phyloP scores from a whole-genome alignment of 1,284 basidiomycete genomes.

The Malassezia arunalokei region DNA sequence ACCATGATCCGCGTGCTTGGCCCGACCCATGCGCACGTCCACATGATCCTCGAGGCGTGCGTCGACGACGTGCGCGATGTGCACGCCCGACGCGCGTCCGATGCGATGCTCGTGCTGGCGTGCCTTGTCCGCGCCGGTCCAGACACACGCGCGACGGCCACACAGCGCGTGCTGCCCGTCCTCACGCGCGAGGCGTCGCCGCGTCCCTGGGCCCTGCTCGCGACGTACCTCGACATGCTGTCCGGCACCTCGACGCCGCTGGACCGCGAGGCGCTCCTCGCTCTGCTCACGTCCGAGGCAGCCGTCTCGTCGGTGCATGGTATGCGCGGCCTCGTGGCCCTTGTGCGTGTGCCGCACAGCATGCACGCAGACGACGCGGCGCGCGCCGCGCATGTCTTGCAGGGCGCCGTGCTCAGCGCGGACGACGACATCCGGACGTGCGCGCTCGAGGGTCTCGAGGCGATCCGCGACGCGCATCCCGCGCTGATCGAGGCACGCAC shows the following conservation, averaged over 20 bases:
- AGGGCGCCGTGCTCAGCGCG: constrained; percentile 48
- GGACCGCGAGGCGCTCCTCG: constrained; percentile 25
- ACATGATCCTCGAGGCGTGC: constrained; percentile 32
- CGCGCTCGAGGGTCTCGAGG: constrained; percentile 20
- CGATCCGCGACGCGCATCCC: constrained; percentile 17
- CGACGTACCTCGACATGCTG: not conserved
- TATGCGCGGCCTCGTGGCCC: constrained; percentile 24
- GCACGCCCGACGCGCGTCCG: constrained; percentile 31
- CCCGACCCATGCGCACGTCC: constrained; percentile 21
- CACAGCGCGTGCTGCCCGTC: constrained; percentile 21
- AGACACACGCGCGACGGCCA: constrained; percentile 21
- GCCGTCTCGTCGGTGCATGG: constrained; percentile 21
- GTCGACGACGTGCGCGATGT: constrained; percentile 31
- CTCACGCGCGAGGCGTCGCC: constrained; percentile 19
- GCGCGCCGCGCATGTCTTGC: constrained; percentile 64
- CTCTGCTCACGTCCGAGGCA: constrained; percentile 22
- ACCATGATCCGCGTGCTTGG: constrained; percentile 32
- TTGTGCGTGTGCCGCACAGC: constrained; percentile 46
- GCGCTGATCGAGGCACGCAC: constrained; percentile 47
- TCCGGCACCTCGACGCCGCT: constrained; percentile 19
- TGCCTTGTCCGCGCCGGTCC: constrained; percentile 24
- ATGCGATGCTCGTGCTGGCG: constrained; percentile 23
- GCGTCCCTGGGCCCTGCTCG: not conserved
- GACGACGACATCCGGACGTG: constrained; percentile 18
- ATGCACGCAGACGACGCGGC: constrained; percentile 62